Base-by-base conservation (phyloP, 257 asterid species). In the Petunia secreta region DNA sequence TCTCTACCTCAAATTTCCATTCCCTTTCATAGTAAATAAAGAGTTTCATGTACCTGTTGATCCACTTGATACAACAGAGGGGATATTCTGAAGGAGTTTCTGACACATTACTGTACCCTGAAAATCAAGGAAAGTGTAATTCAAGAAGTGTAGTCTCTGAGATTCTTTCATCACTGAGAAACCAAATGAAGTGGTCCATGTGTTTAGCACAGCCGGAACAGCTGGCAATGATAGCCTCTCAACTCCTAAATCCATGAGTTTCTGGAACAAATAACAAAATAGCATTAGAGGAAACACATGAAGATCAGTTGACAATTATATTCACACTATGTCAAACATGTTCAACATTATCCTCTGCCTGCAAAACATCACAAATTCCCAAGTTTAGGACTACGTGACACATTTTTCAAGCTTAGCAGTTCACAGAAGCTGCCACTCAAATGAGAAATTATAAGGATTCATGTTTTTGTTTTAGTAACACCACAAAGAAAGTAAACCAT, bases 141-240 rank as follows among this genome's bases (percentile, higher is more conserved):
- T 85, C 53, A 87, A 87, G 82, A 91, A 87, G 71, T 85, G 81
- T 63, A 89, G 73, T 85, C 91, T 81, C 78, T 87, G 89, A 3
- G 90, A 82, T 77, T 87, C 84, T 78, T 77, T 75, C 91, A 91
- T 85, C 86, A 80, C 77, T 1, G 93, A 88, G 88, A 91, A 91
- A 8, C 94, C 96, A 57, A 92, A 91, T 74, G 92, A 85, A 83
- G 83, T 77, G 58, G 87, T 92, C 96, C 97, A 92, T 40, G 97
- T 89, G 81, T 86, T 80, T 38, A 92, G 84, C 55, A 85, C 94
- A 38, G 82, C 79, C 11, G 92, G 89, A 75, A 87, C 88, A 69
- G 96, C 94, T 39, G 97, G 96, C 89, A 92, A 87, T 80, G 91
- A 91, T 40, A 92, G 94, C 85, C 91, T 91, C 87, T 90, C 91